Percentiles rank a stretch among this genome's conserved stretches.
These are phyloP conservation scores for Scheffersomyces stambukii DNA, from an alignment of 1,139 yeast species.

Conservation along the genomic window DNA sequence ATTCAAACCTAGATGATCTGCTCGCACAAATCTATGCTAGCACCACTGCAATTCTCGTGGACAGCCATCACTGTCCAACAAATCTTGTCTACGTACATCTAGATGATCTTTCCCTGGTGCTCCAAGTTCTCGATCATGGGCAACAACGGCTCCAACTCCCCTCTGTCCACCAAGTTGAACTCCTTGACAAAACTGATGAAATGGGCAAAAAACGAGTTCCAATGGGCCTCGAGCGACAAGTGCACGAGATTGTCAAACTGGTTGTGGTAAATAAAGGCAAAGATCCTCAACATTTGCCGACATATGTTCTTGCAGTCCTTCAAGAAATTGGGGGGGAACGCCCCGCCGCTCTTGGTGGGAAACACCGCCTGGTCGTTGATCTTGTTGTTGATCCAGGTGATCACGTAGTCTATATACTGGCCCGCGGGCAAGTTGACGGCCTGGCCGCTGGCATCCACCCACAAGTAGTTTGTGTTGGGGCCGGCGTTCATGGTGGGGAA, in stretches of 20 bases:
- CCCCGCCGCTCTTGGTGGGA: constrained; percentile 91
- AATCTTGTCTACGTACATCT: no score
- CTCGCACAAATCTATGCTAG: no score
- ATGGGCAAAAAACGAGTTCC: constrained; percentile 98
- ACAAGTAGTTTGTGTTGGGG: constrained; percentile 81
- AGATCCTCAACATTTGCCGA: constrained; percentile 92
- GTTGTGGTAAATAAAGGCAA: constrained; percentile 91
- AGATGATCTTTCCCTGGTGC: constrained; percentile 75
- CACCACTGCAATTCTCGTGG: no score
- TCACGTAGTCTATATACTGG: constrained; percentile 87
- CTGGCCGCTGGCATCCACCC: constrained; percentile 80
- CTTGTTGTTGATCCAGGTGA: constrained; percentile 86
- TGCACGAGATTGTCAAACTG: constrained; percentile 92
- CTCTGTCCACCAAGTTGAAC: constrained; percentile 71
- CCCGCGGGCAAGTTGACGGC: constrained; percentile 86
- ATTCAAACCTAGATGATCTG: no score
- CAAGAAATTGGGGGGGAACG: constrained; percentile 83
- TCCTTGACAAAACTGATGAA: constrained; percentile 83
- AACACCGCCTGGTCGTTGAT: constrained; percentile 84
- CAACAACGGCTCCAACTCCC: constrained; percentile 74
- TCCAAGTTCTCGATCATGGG: constrained; percentile 78
- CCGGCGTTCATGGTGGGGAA: constrained; percentile 97
- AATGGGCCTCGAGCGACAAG: constrained; percentile 89
- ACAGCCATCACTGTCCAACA: no score
- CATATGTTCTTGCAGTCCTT: constrained; percentile 83